Percentiles rank a stretch among this genome's conserved stretches.
Conservation (phyloP, 345 rosid genomes). For the Gossypium sturtianum region DNA sequence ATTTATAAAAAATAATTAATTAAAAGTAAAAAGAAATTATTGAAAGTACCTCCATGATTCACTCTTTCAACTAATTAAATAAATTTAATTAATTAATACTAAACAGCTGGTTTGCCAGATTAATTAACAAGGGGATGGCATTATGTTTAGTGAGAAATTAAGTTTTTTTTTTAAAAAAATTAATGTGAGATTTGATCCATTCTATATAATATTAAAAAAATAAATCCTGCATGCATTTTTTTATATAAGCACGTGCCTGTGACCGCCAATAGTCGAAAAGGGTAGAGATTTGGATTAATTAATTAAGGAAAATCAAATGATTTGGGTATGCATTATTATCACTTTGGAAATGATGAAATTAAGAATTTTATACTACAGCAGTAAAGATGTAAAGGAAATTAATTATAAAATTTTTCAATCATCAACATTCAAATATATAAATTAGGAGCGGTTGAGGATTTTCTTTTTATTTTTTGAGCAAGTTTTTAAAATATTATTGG, state of each 20-base stretch:
- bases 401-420: not conserved
- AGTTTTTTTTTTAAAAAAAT: not conserved
- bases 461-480: too few species aligned
- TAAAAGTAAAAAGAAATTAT: not conserved
- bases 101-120: constrained; percentile 9
- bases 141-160: not conserved
- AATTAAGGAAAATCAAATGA: not conserved
- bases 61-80: not conserved
- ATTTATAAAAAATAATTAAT: not conserved
- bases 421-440: not conserved
- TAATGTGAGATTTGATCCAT: constrained; percentile 3
- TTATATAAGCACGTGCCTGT: constrained; percentile 21
- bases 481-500: too few species aligned
- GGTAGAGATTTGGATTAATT: constrained; percentile 10
- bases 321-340: not conserved
- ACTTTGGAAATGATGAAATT: not conserved
- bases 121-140: not conserved
- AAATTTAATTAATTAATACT: not conserved
- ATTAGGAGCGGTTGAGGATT: too few species aligned
- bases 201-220: not conserved
- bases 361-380: too few species aligned
- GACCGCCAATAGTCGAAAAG: constrained; percentile 13
- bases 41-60: not conserved
- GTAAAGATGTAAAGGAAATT: too few species aligned
- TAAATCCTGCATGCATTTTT: not conserved